These are phyloP conservation scores for Ophiosphaerella korrae DNA, from an alignment of 2,329 filamentous ascomycete genomes.

Conservation along the genomic window DNA sequence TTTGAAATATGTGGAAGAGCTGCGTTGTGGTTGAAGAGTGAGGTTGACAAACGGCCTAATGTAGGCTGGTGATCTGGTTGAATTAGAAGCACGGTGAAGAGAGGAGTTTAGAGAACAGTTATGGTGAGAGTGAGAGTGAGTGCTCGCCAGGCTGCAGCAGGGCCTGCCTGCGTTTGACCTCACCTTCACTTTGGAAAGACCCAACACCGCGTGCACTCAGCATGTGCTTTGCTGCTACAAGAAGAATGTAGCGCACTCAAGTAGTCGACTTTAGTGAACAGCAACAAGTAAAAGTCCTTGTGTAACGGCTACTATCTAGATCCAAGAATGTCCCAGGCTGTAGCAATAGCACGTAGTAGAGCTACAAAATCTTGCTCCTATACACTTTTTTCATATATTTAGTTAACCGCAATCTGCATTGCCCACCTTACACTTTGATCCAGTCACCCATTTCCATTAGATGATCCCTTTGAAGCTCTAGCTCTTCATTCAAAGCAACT, in stretches of 20 bases:
- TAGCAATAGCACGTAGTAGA: too few species aligned
- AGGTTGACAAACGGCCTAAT: not conserved
- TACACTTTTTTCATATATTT: too few species aligned
- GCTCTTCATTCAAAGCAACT: slow-evolving; percentile 25
- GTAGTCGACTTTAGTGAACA: too few species aligned
- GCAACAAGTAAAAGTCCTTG: too few species aligned
- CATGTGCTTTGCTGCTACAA: not conserved
- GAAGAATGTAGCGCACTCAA: not conserved
- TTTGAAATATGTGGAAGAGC: too few species aligned
- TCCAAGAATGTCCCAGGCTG: too few species aligned
- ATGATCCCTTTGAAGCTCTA: slow-evolving; percentile 33
- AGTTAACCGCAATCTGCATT: too few species aligned
- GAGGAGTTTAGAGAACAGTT: slow-evolving; percentile 2
- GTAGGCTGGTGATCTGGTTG: not conserved
- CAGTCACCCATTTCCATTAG: slow-evolving; percentile 40
- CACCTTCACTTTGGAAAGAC: slow-evolving; percentile 7
- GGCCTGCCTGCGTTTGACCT: not conserved
- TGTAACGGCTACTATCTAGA: too few species aligned
- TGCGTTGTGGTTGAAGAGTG: not conserved
- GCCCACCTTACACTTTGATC: slow-evolving; percentile 9
- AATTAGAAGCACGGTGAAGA: slow-evolving; percentile 4
- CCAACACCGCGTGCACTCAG: not conserved
- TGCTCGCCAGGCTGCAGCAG: not conserved
- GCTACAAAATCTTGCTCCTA: too few species aligned
- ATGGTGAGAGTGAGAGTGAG: slow-evolving; percentile 16